Evolutionary conservation across 306 rosid genomes (phyloP), one percentile per base, ranked within the genome.

Genomic region (Lablab purpureus): DNA sequence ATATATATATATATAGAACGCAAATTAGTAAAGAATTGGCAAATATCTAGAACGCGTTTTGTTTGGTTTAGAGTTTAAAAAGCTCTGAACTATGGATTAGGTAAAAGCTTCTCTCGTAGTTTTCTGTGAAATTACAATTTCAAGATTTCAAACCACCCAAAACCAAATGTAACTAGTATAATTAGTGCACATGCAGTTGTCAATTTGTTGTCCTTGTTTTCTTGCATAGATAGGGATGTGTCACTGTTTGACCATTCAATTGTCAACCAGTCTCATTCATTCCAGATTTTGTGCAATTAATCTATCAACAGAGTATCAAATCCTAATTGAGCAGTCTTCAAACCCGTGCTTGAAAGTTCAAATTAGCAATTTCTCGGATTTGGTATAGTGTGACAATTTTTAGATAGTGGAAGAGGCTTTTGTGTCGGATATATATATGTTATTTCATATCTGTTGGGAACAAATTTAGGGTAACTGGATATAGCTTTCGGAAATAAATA

Each of bases 191-290:
- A 49, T 75, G 70, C 70, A 67, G n/a, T 32, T 75, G 19, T 36
- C 73, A 75, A 62, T 81, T n/a, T 30, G 23, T 37, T 30, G 17
- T 14, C 68, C 46, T 25, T 41, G 27, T 56, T 15, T 60, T 54
- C 47, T 50, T 47, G 46, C 41, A 52, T 55, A 55, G 63, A 36
- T 56, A n/a, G 45, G 54, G 58, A 71, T 46, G 51, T 27, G 28
- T 60, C 76, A 71, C 49, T 25, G 75, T 76, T 83, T 86, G 89
- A 77, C 83, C 77, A 49, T 40, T 67, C 43, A 3, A 60, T 76
- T 86, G 84, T 79, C 86, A 85, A 82, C 85, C 45, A 80, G 30
- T 74, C 76, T 67, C 84, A 74, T 74, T 76, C 75, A 71, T 76
- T 58, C 22, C 12, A 64, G 51, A 80, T 63, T 76, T 47, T 63